phyloP scores from a whole-genome alignment of 169 alveolate genomes.

The Theileria parva region DNA sequence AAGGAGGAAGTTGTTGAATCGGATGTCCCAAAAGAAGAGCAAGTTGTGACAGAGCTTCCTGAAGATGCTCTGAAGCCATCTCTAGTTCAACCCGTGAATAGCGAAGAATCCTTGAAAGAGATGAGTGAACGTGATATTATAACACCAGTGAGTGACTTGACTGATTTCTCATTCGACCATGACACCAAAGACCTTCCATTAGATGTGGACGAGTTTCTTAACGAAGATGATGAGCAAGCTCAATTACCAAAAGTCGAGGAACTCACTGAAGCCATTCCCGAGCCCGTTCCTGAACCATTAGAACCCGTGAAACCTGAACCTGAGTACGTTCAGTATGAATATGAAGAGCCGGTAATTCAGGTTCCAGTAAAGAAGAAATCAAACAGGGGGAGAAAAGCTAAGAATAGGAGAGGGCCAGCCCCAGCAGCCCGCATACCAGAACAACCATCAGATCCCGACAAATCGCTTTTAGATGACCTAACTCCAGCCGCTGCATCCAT shows the following conservation, averaged over 20 bases:
- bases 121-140: background rate
- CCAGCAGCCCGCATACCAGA: background rate
- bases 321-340: background rate
- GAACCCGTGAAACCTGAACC: background rate
- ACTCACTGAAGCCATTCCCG: background rate
- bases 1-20: background rate
- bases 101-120: background rate
- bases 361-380: slow-evolving; percentile 7
- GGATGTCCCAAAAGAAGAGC: background rate
- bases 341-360: background rate
- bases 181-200: slow-evolving; percentile 4
- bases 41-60: background rate
- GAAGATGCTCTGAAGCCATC: background rate
- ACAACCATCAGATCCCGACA: background rate
- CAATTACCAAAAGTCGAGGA: background rate
- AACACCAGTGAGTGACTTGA: background rate
- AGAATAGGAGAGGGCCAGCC: background rate
- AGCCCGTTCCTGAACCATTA: background rate
- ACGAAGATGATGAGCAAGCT: background rate
- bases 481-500: background rate
- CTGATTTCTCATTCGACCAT: background rate
- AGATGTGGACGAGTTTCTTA: slow-evolving; percentile 4
- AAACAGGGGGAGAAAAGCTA: slow-evolving; percentile 15
- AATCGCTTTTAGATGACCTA: slow-evolving; percentile 5
- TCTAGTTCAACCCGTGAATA: background rate